These are phyloP conservation scores for Quercus variabilis DNA, from an alignment of 306 rosid genomes.

Conservation along the genomic window DNA sequence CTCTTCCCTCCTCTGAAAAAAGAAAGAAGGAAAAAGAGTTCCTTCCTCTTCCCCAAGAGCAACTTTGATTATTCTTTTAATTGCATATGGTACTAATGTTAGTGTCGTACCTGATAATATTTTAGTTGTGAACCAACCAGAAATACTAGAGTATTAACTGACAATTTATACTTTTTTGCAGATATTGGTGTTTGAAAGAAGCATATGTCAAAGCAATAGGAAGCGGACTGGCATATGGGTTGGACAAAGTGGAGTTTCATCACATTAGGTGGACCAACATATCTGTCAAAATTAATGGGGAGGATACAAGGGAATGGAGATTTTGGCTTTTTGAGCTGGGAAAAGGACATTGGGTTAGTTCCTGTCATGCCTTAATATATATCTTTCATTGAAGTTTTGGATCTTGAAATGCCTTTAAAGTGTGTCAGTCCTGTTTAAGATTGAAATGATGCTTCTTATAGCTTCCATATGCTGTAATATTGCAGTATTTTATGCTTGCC, in stretches of 20 bases:
- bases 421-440: not conserved
- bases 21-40: too few relatives aligned
- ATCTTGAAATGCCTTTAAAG: not conserved
- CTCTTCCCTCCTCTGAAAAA: too few relatives aligned
- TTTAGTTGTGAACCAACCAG: not conserved
- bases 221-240: slow-evolving; percentile 57
- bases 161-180: slow-evolving; percentile 32
- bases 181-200: slow-evolving; percentile 91
- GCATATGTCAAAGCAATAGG: slow-evolving; percentile 88
- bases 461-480: not conserved
- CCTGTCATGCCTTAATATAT: not conserved
- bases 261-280: slow-evolving; percentile 59
- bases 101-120: not conserved
- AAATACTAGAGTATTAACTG: not conserved
- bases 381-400: not conserved
- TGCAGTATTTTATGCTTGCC: not conserved
- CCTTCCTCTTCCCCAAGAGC: not conserved
- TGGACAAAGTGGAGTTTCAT: slow-evolving; percentile 73
- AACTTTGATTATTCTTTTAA: not conserved
- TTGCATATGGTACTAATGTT: not conserved
- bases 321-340: slow-evolving; percentile 73
- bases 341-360: slow-evolving; percentile 61
- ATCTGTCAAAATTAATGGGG: slow-evolving; percentile 48
- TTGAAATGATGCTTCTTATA: not conserved
- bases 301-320: slow-evolving; percentile 58